phyloP scores from a whole-genome alignment of 1,284 basidiomycete species.

The Malassezia slooffiae region DNA sequence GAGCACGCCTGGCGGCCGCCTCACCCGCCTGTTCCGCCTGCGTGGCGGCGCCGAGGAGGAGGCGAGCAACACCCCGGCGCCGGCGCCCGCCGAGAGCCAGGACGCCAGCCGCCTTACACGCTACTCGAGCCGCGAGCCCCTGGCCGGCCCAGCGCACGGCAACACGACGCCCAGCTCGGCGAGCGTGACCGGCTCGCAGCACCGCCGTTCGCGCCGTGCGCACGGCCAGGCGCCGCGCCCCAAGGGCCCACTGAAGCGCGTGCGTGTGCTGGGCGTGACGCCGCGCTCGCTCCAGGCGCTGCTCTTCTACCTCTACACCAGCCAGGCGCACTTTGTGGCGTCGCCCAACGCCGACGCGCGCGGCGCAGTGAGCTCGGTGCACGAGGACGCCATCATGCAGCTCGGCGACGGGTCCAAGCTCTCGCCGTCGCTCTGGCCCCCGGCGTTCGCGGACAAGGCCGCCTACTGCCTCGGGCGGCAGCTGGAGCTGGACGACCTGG shows the following conservation, averaged over 20 bases:
- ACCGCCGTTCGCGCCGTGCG: neutral
- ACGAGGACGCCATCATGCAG: slow-evolving; percentile 11
- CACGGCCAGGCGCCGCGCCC: neutral
- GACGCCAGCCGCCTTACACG: too few species aligned
- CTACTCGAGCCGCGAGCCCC: too few species aligned
- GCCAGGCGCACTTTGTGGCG: slow-evolving; percentile 22
- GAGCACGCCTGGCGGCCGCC: too few species aligned
- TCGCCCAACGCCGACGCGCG: slow-evolving; percentile 13
- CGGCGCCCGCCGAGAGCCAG: neutral
- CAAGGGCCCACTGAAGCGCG: slow-evolving; percentile 3
- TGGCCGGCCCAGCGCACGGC: too few species aligned
- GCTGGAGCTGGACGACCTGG: slow-evolving; percentile 25
- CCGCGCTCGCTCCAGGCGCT: slow-evolving; percentile 28
- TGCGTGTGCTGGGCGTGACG: slow-evolving; percentile 21
- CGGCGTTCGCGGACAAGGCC: slow-evolving; percentile 24
- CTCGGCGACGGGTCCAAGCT: slow-evolving; percentile 18
- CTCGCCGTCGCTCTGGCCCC: slow-evolving; percentile 18
- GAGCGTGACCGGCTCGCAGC: neutral
- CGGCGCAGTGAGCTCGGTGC: slow-evolving; percentile 12
- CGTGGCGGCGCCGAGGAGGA: too few species aligned
- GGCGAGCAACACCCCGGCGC: neutral
- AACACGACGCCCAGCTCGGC: too few species aligned
- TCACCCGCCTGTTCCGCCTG: too few species aligned
- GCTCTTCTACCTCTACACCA: slow-evolving; percentile 33
- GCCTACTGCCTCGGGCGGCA: slow-evolving; percentile 31